phyloP scores from a whole-genome alignment of 805 yeast species.

The Starmera caribaea region DNA sequence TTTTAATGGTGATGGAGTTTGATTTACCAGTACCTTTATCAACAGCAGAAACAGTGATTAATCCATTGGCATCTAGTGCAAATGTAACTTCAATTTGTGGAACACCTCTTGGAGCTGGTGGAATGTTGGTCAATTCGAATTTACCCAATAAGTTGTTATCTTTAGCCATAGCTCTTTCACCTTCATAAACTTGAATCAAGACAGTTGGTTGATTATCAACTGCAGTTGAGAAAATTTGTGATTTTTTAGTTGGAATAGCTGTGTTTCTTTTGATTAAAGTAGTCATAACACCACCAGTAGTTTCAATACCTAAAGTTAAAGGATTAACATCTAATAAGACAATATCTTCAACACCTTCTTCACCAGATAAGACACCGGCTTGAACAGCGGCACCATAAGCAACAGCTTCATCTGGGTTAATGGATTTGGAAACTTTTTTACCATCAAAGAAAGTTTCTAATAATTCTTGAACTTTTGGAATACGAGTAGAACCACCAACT shows the following conservation, averaged over 20 bases:
- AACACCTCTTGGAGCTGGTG: slow-evolving; percentile 88
- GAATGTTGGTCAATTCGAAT: slow-evolving; percentile 78
- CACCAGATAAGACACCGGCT: slow-evolving; percentile 96
- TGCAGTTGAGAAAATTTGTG: slow-evolving; percentile 92
- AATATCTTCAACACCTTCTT: slow-evolving; percentile 84
- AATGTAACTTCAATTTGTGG: slow-evolving; percentile 90
- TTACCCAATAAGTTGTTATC: slow-evolving; percentile 87
- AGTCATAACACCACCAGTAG: slow-evolving; percentile 97
- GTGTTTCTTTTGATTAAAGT: slow-evolving; percentile 91
- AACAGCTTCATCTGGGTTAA: slow-evolving; percentile 99
- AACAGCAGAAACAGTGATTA: slow-evolving; percentile 74
- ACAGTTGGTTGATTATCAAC: slow-evolving; percentile 96
- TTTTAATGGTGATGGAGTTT: slow-evolving; percentile 84
- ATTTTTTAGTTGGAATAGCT: slow-evolving; percentile 90
- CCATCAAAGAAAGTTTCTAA: slow-evolving; percentile 86
- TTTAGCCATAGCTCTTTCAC: slow-evolving; percentile 92
- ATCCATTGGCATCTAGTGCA: slow-evolving; percentile 81
- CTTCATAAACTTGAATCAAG: slow-evolving; percentile 87
- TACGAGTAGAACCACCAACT: slow-evolving; percentile 99
- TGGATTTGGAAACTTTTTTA: slow-evolving; percentile 94
- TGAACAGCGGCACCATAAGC: slow-evolving; percentile 99
- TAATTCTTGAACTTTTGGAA: slow-evolving; percentile 94
- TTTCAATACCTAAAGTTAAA: slow-evolving; percentile 90
- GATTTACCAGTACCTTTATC: slow-evolving; percentile 94
- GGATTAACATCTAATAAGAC: slow-evolving; percentile 91